A percentile compares a stretch with the other conserved stretches of the same genome.
Evolutionary conservation across 768 basidiomycete species (phyloP).

Genomic region (Amanita molliuscula): DNA sequence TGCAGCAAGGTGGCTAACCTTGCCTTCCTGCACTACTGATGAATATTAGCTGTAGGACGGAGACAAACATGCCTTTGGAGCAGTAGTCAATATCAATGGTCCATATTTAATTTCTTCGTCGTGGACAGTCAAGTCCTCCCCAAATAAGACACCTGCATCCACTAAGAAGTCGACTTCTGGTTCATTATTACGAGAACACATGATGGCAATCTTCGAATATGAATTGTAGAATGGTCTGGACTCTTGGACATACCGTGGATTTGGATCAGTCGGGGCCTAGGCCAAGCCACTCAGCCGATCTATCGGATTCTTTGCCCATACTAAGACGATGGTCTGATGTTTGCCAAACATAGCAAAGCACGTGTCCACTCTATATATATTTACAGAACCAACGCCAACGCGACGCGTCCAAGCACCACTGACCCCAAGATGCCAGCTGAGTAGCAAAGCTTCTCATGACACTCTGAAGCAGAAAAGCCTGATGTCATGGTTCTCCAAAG

Average conservation of each 20-base stretch:
- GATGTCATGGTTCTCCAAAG: slow-evolving; percentile 53
- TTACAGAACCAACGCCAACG: background rate
- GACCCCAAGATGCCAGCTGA: slow-evolving; percentile 26
- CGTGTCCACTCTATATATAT: background rate
- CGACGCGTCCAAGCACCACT: background rate
- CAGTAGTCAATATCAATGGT: slow-evolving; percentile 39
- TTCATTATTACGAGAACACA: slow-evolving; percentile 1
- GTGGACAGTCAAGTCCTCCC: slow-evolving; percentile 30
- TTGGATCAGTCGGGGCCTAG: background rate
- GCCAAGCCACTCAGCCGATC: slow-evolving; percentile 3
- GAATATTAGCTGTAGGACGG: slow-evolving; percentile 1
- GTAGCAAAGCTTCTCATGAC: slow-evolving; percentile 29
- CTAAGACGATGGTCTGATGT: slow-evolving; percentile 1
- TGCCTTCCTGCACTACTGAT: slow-evolving; percentile 38
- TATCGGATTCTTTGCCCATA: background rate
- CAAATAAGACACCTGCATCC: slow-evolving; percentile 43
- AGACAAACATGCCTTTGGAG: slow-evolving; percentile 39
- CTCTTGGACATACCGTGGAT: background rate
- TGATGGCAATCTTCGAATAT: background rate
- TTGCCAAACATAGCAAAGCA: slow-evolving; percentile 3
- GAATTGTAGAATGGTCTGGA: slow-evolving; percentile 1
- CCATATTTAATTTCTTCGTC: slow-evolving; percentile 41
- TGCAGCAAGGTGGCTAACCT: slow-evolving; percentile 28
- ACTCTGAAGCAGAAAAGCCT: slow-evolving; percentile 64
- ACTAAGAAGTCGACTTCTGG: slow-evolving; percentile 36